These are phyloP conservation scores for Pseudozyma sp. DNA, from an alignment of 1,284 basidiomycete species.

Conservation along the genomic window DNA sequence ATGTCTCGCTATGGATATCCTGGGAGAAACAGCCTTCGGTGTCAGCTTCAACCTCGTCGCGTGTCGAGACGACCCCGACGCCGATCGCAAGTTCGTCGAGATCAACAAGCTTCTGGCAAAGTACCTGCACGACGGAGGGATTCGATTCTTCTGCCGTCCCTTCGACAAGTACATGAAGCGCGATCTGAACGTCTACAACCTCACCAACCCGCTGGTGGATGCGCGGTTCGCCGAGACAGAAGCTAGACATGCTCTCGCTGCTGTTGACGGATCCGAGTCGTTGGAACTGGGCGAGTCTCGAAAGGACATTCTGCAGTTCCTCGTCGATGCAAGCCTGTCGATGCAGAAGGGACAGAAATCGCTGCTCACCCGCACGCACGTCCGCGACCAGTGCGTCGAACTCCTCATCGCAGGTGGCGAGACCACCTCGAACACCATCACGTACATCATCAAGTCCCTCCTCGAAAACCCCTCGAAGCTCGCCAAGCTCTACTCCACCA, in stretches of 20 bases:
- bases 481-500: slow-evolving; percentile 13
- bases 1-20: slow-evolving; percentile 20
- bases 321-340: slow-evolving; percentile 11
- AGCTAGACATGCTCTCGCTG: background rate
- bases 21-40: slow-evolving; percentile 17
- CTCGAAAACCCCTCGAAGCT: slow-evolving; percentile 17
- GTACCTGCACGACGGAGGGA: slow-evolving; percentile 19
- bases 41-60: slow-evolving; percentile 18
- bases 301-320: slow-evolving; percentile 19
- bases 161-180: slow-evolving; percentile 28
- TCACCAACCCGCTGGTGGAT: slow-evolving; percentile 17
- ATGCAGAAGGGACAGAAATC: slow-evolving; percentile 21
- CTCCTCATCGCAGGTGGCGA: slow-evolving; percentile 22
- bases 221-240: slow-evolving; percentile 13
- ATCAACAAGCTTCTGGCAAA: slow-evolving; percentile 19
- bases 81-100: slow-evolving; percentile 14
- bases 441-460: slow-evolving; percentile 18
- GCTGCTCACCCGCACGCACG: slow-evolving; percentile 8
- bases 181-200: slow-evolving; percentile 21
- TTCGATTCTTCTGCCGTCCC: slow-evolving; percentile 16
- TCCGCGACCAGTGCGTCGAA: slow-evolving; percentile 19
- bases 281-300: slow-evolving; percentile 1
- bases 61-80: slow-evolving; percentile 9
- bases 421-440: slow-evolving; percentile 17
- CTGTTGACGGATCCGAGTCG: background rate